Base-by-base conservation (phyloP, 2,329 filamentous ascomycete species). In the Colletotrichum sp. region DNA sequence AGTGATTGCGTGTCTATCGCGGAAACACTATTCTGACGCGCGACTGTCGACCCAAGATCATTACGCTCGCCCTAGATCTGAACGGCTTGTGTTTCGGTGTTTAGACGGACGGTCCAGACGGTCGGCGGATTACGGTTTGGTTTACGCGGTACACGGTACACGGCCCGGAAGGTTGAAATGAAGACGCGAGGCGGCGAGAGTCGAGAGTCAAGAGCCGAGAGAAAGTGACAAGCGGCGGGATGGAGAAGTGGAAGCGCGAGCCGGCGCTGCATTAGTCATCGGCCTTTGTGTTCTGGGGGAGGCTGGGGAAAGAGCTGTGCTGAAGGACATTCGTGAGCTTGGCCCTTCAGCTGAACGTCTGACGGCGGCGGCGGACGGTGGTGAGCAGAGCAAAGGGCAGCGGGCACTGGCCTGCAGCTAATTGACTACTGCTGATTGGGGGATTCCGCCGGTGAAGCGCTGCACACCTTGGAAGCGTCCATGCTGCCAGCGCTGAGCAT, bases 1-100 rank as follows among this genome's bases (percentile, higher is more conserved):
- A 66, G 65, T 66, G 73, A 68, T 75, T 75, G 73, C 73, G 73
- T 64, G 73, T 73, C 69, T 75, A 59, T 64, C 43, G 58, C 55
- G 58, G 59, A 69, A 75, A 73, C 69, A 38, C 56, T 73, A 34
- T 69, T 68, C 63, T 75, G 73, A 75, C 28, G 73, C 73, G 73
- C 43, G 18, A 52, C 43, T 18, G 43, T 36, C 52, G 28, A 59
- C 43, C 73, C 43, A 32, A 66, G 73, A 73, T 75, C 58, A 74
- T 38, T 32, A 62, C 63, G 69, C 69, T 58, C 64, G 69, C 73
- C 69, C 58, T 69, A 52, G 36, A 69, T 75, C 69, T 75, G 73
- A 34, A 75, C 36, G 48, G 28, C 58, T 36, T 58, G 34, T 64
- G 73, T 75, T 73, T 75, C 64, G 73, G 28, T 64, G 63, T 63